A percentile compares a stretch with the other conserved stretches of the same genome.
These are phyloP conservation scores for Ophiostoma ulmi DNA, from an alignment of 2,329 filamentous ascomycete genomes.

Conservation along the genomic window DNA sequence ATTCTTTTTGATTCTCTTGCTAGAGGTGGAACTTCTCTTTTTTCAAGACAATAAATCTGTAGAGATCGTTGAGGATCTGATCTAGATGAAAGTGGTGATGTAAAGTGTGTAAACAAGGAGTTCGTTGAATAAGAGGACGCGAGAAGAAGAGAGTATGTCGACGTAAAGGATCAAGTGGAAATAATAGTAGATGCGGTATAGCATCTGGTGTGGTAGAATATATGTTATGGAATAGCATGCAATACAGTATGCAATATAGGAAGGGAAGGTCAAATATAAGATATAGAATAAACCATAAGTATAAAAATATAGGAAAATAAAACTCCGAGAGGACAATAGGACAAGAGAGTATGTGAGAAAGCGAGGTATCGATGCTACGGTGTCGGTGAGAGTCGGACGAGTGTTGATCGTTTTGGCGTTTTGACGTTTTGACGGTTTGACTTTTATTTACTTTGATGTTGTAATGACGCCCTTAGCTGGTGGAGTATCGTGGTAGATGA, in stretches of 20 bases:
- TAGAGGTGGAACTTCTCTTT: neutral
- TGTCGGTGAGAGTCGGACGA: neutral
- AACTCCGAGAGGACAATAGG: neutral
- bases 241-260: neutral
- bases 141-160: neutral
- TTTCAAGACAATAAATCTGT: neutral
- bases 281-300: neutral
- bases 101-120: neutral
- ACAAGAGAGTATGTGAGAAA: neutral
- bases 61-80: neutral
- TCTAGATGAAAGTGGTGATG: neutral
- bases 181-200: neutral
- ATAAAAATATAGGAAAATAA: neutral
- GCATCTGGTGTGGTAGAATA: neutral
- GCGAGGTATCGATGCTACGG: neutral
- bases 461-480: neutral
- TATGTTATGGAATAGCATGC: neutral
- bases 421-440: neutral
- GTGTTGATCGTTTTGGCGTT: neutral
- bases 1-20: neutral
- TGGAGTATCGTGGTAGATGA: neutral
- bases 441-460: neutral
- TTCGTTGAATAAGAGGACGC: neutral
- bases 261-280: constrained; percentile 8
- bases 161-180: neutral